phyloP scores from a whole-genome alignment of 768 basidiomycete genomes.

The Glaciozyma antarctica region DNA sequence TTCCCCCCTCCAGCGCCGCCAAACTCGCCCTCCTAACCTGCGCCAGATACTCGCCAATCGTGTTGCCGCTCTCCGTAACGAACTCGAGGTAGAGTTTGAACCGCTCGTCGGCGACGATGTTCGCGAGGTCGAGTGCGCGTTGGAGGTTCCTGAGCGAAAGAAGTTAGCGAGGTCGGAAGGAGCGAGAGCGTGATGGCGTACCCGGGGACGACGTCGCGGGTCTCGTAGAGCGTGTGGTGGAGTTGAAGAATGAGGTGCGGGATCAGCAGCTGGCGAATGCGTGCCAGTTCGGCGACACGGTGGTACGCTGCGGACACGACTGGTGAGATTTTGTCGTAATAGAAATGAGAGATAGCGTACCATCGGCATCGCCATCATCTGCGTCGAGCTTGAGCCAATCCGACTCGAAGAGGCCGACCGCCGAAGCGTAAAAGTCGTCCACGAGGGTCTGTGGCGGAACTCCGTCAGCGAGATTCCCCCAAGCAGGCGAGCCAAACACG shows the following conservation, averaged over 20 bases:
- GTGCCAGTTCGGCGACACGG: constrained; percentile 57
- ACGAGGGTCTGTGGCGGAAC: constrained; percentile 2
- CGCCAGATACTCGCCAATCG: constrained; percentile 62
- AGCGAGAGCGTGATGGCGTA: constrained; percentile 22
- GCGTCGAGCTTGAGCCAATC: constrained; percentile 34
- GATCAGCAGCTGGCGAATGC: constrained; percentile 79
- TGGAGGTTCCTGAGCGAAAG: constrained; percentile 56
- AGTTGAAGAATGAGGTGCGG: constrained; percentile 82
- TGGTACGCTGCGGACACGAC: constrained; percentile 43
- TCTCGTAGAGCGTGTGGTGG: constrained; percentile 60
- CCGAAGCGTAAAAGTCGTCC: constrained; percentile 22
- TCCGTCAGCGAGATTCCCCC: neutral
- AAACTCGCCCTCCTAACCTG: constrained; percentile 63
- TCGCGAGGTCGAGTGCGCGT: constrained; percentile 64
- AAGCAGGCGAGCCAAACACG: constrained; percentile 3
- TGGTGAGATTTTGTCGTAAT: constrained; percentile 23
- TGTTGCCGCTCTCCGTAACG: constrained; percentile 49
- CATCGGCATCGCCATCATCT: neutral
- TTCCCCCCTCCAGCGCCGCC: constrained; percentile 50
- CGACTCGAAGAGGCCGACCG: constrained; percentile 31
- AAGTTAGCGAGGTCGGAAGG: neutral
- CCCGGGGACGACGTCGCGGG: constrained; percentile 57
- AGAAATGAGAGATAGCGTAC: neutral
- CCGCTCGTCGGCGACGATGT: constrained; percentile 75
- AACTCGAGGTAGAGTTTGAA: constrained; percentile 82